Evolutionary conservation across 2,329 filamentous ascomycete genomes (phyloP), one percentile per base, ranked within the genome.

Genomic region (Bimuria novae-zelandiae): DNA sequence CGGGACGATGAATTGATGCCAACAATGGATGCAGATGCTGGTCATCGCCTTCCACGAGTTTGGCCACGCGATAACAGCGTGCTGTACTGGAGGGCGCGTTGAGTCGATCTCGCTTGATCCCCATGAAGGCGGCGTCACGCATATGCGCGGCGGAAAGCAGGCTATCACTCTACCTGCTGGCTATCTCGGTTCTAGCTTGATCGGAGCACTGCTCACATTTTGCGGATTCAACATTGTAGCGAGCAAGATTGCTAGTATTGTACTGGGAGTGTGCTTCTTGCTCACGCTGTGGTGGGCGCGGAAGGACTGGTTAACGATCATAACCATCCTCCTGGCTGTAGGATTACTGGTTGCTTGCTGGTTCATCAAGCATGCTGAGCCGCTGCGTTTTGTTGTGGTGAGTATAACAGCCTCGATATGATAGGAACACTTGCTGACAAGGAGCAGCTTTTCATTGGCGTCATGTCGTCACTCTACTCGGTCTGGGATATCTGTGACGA

Each of bases 401-500:
- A 69, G 80, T 77, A 19, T 8, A 19, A 29, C 17, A 14, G n/a
- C 12, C 8, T n/a, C 12, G 8, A 2, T 12, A 27, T 29, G 5
- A 7, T 22, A 12, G 8, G 29, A 5, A 23, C 8, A 8, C 30
- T 22, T 27, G 21, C 46, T 47, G 35, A 27, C 43, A n/a, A 10
- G 3, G 5, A 0, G 16, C 55, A 84, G 77, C 80, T 92, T 23
- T 92, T 92, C 65, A 90, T 92, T 56, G 89, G 89, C 36, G 89
- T 92, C 62, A 92, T 92, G 89, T 89, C 85, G 6, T 87, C 85
- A 1, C 80, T 92, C 1, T 92, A 92, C 73, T 89, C 86, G 59
- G 88, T 89, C 4, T 92, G 89, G 89, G 89, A 92, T 77, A 92
- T 92, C 61, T 92, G 88, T 72, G 89, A 93, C 67, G 89, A 93